Evolutionary conservation across 2,329 filamentous ascomycete species (phyloP), one percentile per base, ranked within the genome.

Genomic region (Sporothrix phasma): DNA sequence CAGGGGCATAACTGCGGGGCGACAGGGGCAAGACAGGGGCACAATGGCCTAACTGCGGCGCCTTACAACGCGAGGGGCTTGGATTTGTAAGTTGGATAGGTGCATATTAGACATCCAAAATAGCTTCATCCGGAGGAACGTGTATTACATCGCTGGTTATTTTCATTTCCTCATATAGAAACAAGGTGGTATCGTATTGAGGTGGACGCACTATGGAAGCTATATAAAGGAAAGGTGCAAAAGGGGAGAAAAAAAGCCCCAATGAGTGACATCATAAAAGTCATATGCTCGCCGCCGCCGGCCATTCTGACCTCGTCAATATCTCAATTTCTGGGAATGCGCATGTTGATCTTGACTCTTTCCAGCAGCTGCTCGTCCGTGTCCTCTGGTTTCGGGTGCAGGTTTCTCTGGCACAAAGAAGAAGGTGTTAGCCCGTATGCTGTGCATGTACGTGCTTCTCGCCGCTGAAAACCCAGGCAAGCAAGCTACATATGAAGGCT

Each of bases 261-360:
- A n/a, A n/a, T n/a, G n/a, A n/a, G n/a, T n/a, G n/a, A n/a, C n/a
- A n/a, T 24, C 51, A 37, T 24, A 11, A 15, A 19, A 53, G 6
- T 6, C 19, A 0, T 19, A 41, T 11, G 3, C 6, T 13, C 45
- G 4, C 24, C 19, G 4, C 19, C 19, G 22, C 51, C 51, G 7
- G 15, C 8, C 47, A 4, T 51, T n/a, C 11, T 29, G 15, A 39
- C 19, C 19, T 41, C 34, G n/a, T 8, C 6, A 15, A 39, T n/a
- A 3, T 26, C 41, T 73, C 68, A 59, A 76, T 70, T 31, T 11
- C 68, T 49, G 13, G 77, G 70, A 13, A 74, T 74, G 43, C 79
- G 77, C 74, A 82, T 76, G 54, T 82, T 82, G 7, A 76, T 75
- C 66, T 74, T 67, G 2, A 83, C 73, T 34, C 80, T 73, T 22